Evolutionary conservation across 306 rosid species (phyloP).

Genomic region (Cicer cuneatum): DNA sequence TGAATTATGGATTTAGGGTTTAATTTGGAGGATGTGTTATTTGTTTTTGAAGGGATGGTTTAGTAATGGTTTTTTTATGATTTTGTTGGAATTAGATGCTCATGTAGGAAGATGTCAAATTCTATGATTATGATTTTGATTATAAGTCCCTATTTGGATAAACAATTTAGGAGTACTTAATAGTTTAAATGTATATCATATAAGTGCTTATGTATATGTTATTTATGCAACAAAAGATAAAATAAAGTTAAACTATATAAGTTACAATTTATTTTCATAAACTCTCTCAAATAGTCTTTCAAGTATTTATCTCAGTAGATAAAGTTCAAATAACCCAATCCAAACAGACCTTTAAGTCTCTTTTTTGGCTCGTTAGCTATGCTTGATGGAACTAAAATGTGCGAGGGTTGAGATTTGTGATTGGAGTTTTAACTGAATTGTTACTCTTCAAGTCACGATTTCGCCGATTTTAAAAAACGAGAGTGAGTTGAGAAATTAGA

Average conservation of each 20-base stretch:
- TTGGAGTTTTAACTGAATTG: neutral
- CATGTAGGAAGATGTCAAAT: neutral
- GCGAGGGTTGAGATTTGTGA: constrained; percentile 2
- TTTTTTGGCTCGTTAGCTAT: neutral
- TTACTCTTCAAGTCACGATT: neutral
- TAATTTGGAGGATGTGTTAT: neutral
- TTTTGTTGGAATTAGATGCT: neutral
- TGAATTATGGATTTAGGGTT: neutral
- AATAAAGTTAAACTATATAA: no score
- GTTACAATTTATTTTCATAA: no score
- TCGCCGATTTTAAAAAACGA: neutral
- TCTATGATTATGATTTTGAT: constrained; percentile 2
- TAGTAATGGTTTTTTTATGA: neutral
- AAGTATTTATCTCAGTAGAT: no score
- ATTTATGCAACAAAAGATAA: no score
- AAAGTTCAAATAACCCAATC: no score
- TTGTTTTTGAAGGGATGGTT: constrained; percentile 5
- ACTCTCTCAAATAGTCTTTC: no score
- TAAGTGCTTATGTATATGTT: neutral
- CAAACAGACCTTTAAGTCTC: neutral
- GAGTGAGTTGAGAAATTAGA: neutral
- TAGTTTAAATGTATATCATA: no score
- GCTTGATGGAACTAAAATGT: neutral
- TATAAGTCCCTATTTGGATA: neutral
- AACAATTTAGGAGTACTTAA: no score